Evolutionary conservation across 2,329 filamentous ascomycete species (phyloP).

Genomic region (Stachybotrys echinatus): DNA sequence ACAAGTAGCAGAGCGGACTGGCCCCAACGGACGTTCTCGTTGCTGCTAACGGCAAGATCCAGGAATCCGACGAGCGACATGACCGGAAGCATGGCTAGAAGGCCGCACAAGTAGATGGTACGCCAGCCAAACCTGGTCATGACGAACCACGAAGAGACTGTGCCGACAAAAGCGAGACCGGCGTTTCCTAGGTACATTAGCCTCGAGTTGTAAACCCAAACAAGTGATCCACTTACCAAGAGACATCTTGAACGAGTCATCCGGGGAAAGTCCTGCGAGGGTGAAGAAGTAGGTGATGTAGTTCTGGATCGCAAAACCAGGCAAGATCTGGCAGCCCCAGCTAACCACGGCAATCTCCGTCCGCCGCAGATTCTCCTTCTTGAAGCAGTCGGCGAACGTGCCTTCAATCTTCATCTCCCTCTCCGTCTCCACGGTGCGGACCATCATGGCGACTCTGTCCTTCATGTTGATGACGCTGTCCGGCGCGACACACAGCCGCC

Average conservation of each 20-base stretch:
- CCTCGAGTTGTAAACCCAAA: no score
- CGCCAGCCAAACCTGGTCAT: slow-evolving; percentile 31
- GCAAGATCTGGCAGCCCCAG: slow-evolving; percentile 29
- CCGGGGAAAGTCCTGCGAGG: slow-evolving; percentile 30
- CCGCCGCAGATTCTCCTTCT: slow-evolving; percentile 35
- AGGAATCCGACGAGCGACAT: slow-evolving; percentile 30
- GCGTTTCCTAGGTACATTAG: slow-evolving; percentile 25
- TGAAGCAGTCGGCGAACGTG: slow-evolving; percentile 37
- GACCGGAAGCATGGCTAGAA: slow-evolving; percentile 21
- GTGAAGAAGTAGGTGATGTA: slow-evolving; percentile 38
- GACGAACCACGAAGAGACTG: slow-evolving; percentile 33
- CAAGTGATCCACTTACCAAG: no score
- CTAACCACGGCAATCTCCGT: slow-evolving; percentile 31
- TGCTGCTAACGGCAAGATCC: slow-evolving; percentile 1
- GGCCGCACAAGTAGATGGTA: slow-evolving; percentile 29
- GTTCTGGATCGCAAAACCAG: slow-evolving; percentile 25
- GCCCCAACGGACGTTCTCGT: slow-evolving; percentile 2
- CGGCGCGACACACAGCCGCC: slow-evolving; percentile 48
- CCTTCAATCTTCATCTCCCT: slow-evolving; percentile 8
- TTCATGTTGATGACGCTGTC: slow-evolving; percentile 25
- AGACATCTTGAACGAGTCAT: no score
- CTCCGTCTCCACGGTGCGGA: slow-evolving; percentile 23
- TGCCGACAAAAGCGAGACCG: slow-evolving; percentile 31
- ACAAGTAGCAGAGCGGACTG: slow-evolving; percentile 4
- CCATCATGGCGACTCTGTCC: slow-evolving; percentile 45